Base-by-base conservation (phyloP, 345 rosid species). In the Dovyalis caffra region DNA sequence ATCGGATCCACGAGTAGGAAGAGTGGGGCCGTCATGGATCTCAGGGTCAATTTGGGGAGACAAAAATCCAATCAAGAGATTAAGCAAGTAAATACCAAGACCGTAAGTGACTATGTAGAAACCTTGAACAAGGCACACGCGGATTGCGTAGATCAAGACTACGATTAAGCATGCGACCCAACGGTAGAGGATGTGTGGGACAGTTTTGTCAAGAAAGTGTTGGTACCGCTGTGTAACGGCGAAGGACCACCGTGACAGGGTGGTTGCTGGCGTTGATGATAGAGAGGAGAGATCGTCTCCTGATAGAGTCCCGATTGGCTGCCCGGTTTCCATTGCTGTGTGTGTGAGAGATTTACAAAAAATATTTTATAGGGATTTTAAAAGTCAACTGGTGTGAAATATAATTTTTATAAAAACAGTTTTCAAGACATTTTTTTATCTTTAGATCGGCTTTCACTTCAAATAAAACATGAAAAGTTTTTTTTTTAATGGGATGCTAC, bases 1-100 rank as follows among this genome's bases (percentile, higher is more conserved):
- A 43, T 94, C 98, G 73, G 98, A 90, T 84, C 89, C 80, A 8
- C 91, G 93, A 61, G 94, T 92, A n/a, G 98, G 98, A 32, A 94
- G 89, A 12, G 83, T 26, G 8, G 97, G 95, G 0, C 88, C 94
- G 20, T 86, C 90, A 18, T 77, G 79, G 51, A 82, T 76, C 85
- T 92, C 98, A 6, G 96, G 99, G 77, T 95, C 99, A 45, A 91
- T 90, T 79, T 90, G 98, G 64, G 99, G 99, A 47, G 99, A 92
- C 16, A 95, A 86, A 73, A 95, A 95, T 6, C 92, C 97, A 45
- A 95, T 91, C 77, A 95, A 85, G 69, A 92, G 92, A 67, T 90
- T 95, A 37, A 95, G 83, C 86, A 92, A 76, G 84, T 92, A 95
- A 85, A 95, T 92, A 64, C 97, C 97, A 21, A 92, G 86, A 23